These are phyloP conservation scores for Ricinus communis DNA, from an alignment of 345 rosid species.

Conservation along the genomic window DNA sequence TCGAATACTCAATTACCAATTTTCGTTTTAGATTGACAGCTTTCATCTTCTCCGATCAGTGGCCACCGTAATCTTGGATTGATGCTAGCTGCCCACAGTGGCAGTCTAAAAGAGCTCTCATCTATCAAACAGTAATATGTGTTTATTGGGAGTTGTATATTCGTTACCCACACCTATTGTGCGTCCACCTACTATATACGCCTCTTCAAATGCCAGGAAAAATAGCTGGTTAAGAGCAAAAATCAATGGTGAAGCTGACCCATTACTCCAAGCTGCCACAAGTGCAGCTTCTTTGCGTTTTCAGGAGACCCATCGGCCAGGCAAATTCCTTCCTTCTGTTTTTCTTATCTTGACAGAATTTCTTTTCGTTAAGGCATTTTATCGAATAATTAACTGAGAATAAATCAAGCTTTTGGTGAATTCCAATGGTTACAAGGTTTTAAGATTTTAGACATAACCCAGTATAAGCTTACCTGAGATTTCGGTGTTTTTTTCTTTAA, in stretches of 20 bases:
- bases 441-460: not conserved
- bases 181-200: conserved; percentile 5
- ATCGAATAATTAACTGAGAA: conserved; percentile 16
- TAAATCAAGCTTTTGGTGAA: not conserved
- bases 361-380: conserved; percentile 25
- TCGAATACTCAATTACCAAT: no score
- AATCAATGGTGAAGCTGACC: conserved; percentile 48
- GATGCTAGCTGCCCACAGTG: no score
- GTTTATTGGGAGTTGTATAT: conserved; percentile 19
- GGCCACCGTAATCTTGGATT: no score
- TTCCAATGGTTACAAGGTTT: not conserved
- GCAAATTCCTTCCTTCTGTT: conserved; percentile 26
- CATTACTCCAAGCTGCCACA: conserved; percentile 57
- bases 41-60: no score
- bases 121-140: conserved; percentile 15
- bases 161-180: conserved; percentile 12
- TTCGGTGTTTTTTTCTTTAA: not conserved
- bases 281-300: conserved; percentile 72
- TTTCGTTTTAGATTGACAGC: no score
- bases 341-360: not conserved
- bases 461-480: not conserved
- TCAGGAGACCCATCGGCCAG: conserved; percentile 71
- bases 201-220: conserved; percentile 27
- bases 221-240: conserved; percentile 39
- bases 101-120: no score